These are phyloP conservation scores for Zygosaccharomyces pseudobailii DNA, from an alignment of 1,139 yeast species.

Conservation along the genomic window DNA sequence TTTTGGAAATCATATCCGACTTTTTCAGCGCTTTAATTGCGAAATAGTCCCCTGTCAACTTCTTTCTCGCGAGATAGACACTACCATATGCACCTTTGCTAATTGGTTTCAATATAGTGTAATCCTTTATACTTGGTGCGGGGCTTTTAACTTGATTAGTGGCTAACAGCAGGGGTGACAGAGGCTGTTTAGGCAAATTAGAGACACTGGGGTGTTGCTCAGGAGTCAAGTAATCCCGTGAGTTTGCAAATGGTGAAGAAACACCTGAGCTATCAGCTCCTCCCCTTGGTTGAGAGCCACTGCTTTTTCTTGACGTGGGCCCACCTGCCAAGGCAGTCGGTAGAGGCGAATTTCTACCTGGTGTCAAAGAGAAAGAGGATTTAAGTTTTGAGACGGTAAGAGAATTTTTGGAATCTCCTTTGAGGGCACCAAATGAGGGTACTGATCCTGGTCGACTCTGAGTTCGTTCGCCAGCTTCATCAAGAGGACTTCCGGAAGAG, in stretches of 20 bases:
- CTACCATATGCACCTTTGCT: conserved; percentile 98
- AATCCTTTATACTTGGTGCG: conserved; percentile 76
- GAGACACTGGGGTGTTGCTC: conserved; percentile 21
- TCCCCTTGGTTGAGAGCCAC: conserved; percentile 34
- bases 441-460: conserved; percentile 6
- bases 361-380: conserved; percentile 30
- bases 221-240: conserved; percentile 26
- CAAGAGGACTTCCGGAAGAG: conserved; percentile 1
- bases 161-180: conserved; percentile 77
- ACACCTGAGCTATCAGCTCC: conserved; percentile 29
- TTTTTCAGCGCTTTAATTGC: conserved; percentile 94
- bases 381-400: conserved; percentile 21
- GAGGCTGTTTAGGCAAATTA: conserved; percentile 49
- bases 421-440: conserved; percentile 9
- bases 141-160: conserved; percentile 45
- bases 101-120: conserved; percentile 86
- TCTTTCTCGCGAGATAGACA: conserved; percentile 79
- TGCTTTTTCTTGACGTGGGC: conserved; percentile 31
- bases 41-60: conserved; percentile 86
- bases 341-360: conserved; percentile 32
- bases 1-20: conserved; percentile 94
- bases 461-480: conserved; percentile 2
- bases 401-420: conserved; percentile 4
- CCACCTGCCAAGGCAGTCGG: conserved; percentile 16
- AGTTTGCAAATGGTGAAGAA: conserved; percentile 28